Evolutionary conservation across 1,284 basidiomycete genomes (phyloP).

Genomic region (Thelephora terrestris): DNA sequence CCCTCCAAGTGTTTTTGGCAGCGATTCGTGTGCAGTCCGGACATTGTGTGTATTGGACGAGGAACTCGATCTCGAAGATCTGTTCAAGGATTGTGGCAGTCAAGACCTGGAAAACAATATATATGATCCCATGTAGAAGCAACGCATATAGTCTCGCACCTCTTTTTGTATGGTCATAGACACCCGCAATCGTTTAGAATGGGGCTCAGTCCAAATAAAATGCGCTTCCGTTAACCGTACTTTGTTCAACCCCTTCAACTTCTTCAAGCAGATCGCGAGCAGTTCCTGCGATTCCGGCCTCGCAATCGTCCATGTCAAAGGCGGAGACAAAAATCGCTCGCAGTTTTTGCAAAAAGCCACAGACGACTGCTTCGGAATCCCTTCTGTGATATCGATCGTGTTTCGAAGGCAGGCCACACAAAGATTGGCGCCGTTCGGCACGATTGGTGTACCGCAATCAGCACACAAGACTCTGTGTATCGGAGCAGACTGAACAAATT

Average conservation of each 20-base stretch:
- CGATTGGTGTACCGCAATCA: constrained; percentile 83
- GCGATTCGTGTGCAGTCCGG: constrained; percentile 89
- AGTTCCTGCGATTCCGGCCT: constrained; percentile 90
- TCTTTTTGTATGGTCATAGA: constrained; percentile 99
- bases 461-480: constrained; percentile 74
- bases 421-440: constrained; percentile 92
- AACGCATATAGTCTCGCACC: constrained; percentile 31
- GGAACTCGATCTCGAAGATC: constrained; percentile 93
- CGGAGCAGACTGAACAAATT: constrained; percentile 61
- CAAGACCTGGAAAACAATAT: constrained; percentile 55
- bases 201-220: constrained; percentile 99
- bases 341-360: constrained; percentile 95
- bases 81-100: constrained; percentile 95
- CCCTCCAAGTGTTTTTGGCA: constrained; percentile 98
- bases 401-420: constrained; percentile 90
- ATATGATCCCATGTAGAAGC: background rate
- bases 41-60: constrained; percentile 95
- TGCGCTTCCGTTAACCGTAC: constrained; percentile 95
- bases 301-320: constrained; percentile 78
- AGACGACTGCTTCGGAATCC: constrained; percentile 95
- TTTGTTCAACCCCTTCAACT: constrained; percentile 89
- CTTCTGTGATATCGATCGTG: constrained; percentile 94
- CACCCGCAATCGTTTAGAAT: constrained; percentile 87
- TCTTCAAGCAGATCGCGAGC: constrained; percentile 84
- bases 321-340: constrained; percentile 92